A percentile compares a stretch with the other conserved stretches of the same genome.
These are phyloP conservation scores for Rutstroemia sp. DNA, from an alignment of 2,329 filamentous ascomycete genomes.

Conservation along the genomic window DNA sequence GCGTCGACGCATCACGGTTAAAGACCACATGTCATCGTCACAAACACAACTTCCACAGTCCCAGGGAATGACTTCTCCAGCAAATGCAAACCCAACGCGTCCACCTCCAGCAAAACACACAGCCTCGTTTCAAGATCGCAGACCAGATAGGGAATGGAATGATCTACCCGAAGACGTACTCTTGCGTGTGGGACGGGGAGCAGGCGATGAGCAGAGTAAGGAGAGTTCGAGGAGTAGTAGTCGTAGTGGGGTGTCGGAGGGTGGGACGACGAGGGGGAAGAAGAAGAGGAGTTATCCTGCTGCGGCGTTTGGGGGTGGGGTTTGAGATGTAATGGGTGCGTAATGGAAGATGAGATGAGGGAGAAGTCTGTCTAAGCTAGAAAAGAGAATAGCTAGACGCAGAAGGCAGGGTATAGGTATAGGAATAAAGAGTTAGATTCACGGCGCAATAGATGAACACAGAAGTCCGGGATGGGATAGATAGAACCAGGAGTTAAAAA, in stretches of 20 bases:
- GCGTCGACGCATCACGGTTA: slow-evolving; percentile 32
- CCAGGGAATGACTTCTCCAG: background rate
- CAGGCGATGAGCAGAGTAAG: slow-evolving; percentile 19
- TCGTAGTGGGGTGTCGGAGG: slow-evolving; percentile 35
- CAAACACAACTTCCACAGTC: background rate
- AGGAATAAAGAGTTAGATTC: too few species aligned
- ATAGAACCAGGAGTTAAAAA: too few species aligned
- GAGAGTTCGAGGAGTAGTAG: slow-evolving; percentile 50
- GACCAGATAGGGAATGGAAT: slow-evolving; percentile 58
- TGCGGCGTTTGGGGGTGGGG: slow-evolving; percentile 45
- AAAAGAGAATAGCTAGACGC: too few species aligned
- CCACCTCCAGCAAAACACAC: slow-evolving; percentile 6
- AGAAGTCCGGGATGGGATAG: too few species aligned
- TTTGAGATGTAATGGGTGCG: background rate
- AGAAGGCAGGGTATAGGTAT: too few species aligned
- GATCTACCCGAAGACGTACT: slow-evolving; percentile 53
- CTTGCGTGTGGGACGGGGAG: slow-evolving; percentile 24
- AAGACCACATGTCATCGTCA: slow-evolving; percentile 20
- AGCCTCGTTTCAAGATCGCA: slow-evolving; percentile 49
- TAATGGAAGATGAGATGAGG: too few species aligned
- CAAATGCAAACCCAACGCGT: slow-evolving; percentile 44
- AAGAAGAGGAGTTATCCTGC: slow-evolving; percentile 54
- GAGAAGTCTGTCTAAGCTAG: too few species aligned
- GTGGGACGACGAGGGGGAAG: slow-evolving; percentile 38
- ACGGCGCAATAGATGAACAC: too few species aligned